A percentile compares a stretch with the other conserved stretches of the same genome.
phyloP scores from a whole-genome alignment of 2,329 filamentous ascomycete species.

The Pestalotiopsis fici region DNA sequence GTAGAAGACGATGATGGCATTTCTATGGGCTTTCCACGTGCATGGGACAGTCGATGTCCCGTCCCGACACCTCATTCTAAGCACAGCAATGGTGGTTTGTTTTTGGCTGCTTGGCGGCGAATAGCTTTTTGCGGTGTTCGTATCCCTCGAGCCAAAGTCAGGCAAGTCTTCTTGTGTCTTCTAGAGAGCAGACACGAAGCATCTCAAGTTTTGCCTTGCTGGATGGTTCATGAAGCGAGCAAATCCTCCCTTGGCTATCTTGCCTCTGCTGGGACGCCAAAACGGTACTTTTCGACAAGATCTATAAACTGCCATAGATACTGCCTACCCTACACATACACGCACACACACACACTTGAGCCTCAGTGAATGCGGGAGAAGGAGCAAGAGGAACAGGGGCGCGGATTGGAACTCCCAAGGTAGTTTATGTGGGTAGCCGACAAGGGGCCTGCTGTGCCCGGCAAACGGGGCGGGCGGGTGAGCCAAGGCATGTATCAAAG shows the following conservation, averaged over 20 bases:
- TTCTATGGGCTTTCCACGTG: not conserved
- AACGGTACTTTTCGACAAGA: conserved; percentile 2
- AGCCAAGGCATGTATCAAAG: too few relatives aligned
- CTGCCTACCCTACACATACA: not conserved
- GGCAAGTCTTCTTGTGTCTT: not conserved
- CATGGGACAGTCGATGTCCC: not conserved
- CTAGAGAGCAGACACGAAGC: not conserved
- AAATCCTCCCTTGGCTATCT: not conserved
- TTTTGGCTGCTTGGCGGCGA: too few relatives aligned
- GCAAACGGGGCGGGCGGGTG: too few relatives aligned
- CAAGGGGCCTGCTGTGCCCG: too few relatives aligned
- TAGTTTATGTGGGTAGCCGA: too few relatives aligned
- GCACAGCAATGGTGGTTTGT: not conserved
- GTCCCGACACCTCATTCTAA: not conserved
- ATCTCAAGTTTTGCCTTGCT: not conserved
- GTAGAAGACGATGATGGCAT: not conserved
- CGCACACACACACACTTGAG: not conserved
- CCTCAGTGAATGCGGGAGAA: not conserved
- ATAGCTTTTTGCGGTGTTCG: too few relatives aligned
- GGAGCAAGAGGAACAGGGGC: not conserved
- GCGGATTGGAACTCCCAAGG: too few relatives aligned
- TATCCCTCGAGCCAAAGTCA: too few relatives aligned
- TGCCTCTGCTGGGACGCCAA: not conserved
- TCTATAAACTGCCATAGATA: not conserved
- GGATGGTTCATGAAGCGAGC: not conserved